phyloP scores from a whole-genome alignment of 2,329 filamentous ascomycete species.

The Eurotiales sp. region DNA sequence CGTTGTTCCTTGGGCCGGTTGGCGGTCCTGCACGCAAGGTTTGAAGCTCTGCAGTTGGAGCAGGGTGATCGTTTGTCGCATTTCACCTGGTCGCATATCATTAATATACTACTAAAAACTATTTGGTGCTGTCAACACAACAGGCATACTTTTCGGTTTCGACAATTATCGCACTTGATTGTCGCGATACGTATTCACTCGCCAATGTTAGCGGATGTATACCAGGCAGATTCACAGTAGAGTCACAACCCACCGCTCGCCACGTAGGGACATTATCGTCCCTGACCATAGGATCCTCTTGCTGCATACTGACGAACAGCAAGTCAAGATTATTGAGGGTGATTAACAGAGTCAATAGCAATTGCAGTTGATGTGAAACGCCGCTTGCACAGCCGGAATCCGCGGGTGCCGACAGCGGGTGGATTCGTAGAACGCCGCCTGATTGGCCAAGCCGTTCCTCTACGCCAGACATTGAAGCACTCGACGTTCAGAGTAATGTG shows the following conservation, averaged over 20 bases:
- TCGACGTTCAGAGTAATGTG: no score
- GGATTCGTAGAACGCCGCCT: neutral
- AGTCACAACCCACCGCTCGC: slow-evolving; percentile 17
- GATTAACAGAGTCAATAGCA: neutral
- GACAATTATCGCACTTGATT: slow-evolving; percentile 18
- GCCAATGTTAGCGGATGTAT: neutral
- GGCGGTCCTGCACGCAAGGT: slow-evolving; percentile 35
- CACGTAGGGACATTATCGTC: slow-evolving; percentile 9
- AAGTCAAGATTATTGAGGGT: no score
- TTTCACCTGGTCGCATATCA: slow-evolving; percentile 32
- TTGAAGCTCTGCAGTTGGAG: slow-evolving; percentile 38
- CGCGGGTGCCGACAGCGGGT: slow-evolving; percentile 8
- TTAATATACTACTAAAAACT: no score
- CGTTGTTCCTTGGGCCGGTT: slow-evolving; percentile 34
- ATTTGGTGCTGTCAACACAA: no score
- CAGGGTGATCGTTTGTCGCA: slow-evolving; percentile 42
- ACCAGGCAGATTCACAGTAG: neutral
- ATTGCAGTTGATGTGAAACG: neutral
- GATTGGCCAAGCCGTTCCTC: neutral
- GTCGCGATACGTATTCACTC: no score
- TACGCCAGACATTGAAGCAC: no score
- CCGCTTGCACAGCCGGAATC: slow-evolving; percentile 6
- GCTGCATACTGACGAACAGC: slow-evolving; percentile 10
- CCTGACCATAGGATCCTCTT: slow-evolving; percentile 1
- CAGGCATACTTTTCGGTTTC: slow-evolving; percentile 15